Evolutionary conservation across 768 basidiomycete genomes (phyloP).

Genomic region (Grammothele lineata): DNA sequence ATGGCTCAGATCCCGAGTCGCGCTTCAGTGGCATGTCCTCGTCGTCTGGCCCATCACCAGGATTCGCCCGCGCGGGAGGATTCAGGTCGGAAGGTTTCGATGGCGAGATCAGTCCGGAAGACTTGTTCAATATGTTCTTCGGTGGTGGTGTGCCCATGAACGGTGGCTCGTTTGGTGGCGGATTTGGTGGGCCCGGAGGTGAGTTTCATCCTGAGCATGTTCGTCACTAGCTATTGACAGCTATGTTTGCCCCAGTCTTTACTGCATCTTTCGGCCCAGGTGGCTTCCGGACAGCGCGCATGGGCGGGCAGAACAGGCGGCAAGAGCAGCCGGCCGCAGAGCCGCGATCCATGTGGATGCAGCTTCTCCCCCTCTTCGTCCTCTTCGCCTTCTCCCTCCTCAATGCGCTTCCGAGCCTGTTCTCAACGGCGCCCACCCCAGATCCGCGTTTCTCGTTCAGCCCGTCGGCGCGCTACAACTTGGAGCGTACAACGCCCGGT

Average conservation of each 20-base stretch:
- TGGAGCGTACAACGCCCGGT: conserved; percentile 66
- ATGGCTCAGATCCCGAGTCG: conserved; percentile 86
- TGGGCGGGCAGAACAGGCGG: conserved; percentile 40
- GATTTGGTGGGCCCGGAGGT: conserved; percentile 13
- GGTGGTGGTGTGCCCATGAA: conserved; percentile 67
- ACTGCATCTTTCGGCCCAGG: conserved; percentile 74
- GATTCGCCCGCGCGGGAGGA: conserved; percentile 29
- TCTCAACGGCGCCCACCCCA: conserved; percentile 60
- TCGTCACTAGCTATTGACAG: conserved; percentile 1
- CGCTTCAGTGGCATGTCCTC: conserved; percentile 64
- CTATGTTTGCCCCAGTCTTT: conserved; percentile 54
- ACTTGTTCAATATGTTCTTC: conserved; percentile 98
- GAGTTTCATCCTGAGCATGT: conserved; percentile 14
- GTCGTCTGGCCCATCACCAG: conserved; percentile 31
- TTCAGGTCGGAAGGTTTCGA: conserved; percentile 56
- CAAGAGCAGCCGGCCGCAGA: conserved; percentile 36
- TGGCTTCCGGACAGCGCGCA: conserved; percentile 73
- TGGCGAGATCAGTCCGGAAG: conserved; percentile 90
- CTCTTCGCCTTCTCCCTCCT: conserved; percentile 82
- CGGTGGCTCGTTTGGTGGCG: conserved; percentile 36
- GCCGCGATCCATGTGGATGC: conserved; percentile 61
- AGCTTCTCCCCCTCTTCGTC: conserved; percentile 81
- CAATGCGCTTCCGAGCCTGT: conserved; percentile 73
- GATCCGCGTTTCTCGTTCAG: conserved; percentile 80
- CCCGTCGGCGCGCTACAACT: conserved; percentile 53